Conservation (phyloP, 75 land plant genomes). For the Cryptomeria japonica region DNA sequence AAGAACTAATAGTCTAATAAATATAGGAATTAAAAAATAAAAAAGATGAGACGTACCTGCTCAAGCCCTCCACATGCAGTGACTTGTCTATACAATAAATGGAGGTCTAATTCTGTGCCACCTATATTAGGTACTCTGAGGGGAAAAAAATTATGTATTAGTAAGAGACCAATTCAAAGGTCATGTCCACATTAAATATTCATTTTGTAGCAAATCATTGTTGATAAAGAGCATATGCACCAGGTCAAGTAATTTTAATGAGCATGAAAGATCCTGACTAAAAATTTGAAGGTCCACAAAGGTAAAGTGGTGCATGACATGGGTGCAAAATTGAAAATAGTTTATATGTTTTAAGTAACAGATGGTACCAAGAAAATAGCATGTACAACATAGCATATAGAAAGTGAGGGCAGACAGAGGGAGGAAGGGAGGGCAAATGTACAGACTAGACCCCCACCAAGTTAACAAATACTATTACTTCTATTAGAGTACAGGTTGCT, state of each 20-base stretch:
- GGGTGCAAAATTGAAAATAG: not conserved
- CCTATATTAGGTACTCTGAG: constrained; percentile 38
- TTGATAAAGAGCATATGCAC: not conserved
- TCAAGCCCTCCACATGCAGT: constrained; percentile 36
- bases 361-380: not conserved
- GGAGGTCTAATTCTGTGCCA: constrained; percentile 33
- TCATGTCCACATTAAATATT: not conserved
- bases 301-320: not conserved
- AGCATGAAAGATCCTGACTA: not conserved
- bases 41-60: constrained; percentile 19
- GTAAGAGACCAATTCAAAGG: not conserved
- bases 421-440: not conserved
- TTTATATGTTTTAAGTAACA: not conserved
- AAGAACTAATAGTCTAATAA: not conserved
- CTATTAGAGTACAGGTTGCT: too few relatives aligned
- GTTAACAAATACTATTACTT: too few relatives aligned
- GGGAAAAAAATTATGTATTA: not conserved
- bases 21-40: not conserved
- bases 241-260: not conserved
- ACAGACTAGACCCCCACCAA: not conserved
- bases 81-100: constrained; percentile 29
- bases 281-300: not conserved
- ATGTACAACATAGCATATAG: not conserved
- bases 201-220: not conserved
- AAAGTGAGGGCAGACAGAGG: not conserved